Evolutionary conservation across 2,329 filamentous ascomycete genomes (phyloP), one percentile per base, ranked within the genome.

Genomic region (Aspergillus quadrilineatus): DNA sequence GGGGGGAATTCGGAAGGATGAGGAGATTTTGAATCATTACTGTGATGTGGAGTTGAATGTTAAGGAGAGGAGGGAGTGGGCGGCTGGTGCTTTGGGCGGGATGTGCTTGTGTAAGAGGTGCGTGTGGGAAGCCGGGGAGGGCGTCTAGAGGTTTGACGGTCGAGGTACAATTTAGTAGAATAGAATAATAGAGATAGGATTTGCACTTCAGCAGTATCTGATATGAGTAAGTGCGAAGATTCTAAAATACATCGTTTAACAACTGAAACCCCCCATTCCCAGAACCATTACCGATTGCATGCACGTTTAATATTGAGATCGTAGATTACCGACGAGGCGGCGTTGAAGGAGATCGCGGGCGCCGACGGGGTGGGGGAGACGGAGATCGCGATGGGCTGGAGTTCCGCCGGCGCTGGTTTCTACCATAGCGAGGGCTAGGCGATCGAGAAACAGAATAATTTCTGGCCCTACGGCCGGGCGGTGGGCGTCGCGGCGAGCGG

Each of bases 11-110:
- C 85, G 80, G 65, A 84, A 84, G 50, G 92, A 89, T 4, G 86
- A 96, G 60, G 93, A 99, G 77, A 86, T 97, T 44, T 73, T 96
- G 60, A 96, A 92, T 70, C 93, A 97, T 75, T 99, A 99, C 72
- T 97, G 92, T 71, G 94, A 97, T 75, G 82, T 96, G 52, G 80
- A 84, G 17, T 71, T 97, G 57, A 81, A 84, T 0, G 92, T 97
- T 2, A 83, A 87, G 63, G 84, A 94, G 69, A 83, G 94, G 56
- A 84, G 94, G 60, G 92, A 95, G 67, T 97, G 93, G 92, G 90
- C 92, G 4, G 79, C 81, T 46, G 94, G 93, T 4, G 92, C 91
- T 57, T 78, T 99, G 51, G 94, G 94, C 0, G 94, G 94, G 0
- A 86, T 85, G 74, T 99, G 94, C 76, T 87, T 90, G 81, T 99